phyloP scores from a whole-genome alignment of 352 stramenopile species.

The Phytopythium litorale region DNA sequence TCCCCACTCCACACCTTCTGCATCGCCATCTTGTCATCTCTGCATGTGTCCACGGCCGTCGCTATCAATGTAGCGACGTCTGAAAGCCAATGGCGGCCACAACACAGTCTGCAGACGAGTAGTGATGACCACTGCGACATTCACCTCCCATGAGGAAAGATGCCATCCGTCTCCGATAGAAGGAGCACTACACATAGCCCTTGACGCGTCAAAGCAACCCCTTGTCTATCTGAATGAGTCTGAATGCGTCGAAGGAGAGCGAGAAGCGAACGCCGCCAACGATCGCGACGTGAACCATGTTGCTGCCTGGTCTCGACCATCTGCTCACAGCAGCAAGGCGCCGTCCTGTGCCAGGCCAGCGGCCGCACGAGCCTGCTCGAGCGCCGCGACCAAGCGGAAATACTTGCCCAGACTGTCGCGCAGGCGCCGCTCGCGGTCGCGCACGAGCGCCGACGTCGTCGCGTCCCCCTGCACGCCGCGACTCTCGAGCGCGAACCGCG shows the following conservation, averaged over 20 bases:
- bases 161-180: too few relatives aligned
- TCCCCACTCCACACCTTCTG: slow-evolving; percentile 10
- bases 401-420: slow-evolving; percentile 43
- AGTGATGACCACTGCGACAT: too few relatives aligned
- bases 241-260: neutral
- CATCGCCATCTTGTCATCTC: neutral
- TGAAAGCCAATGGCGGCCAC: too few relatives aligned
- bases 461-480: slow-evolving; percentile 6
- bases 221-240: neutral
- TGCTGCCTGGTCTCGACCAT: neutral
- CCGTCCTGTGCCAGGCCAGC: slow-evolving; percentile 26
- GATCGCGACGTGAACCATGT: too few relatives aligned
- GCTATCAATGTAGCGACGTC: too few relatives aligned
- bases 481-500: slow-evolving; percentile 29
- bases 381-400: slow-evolving; percentile 39
- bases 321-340: slow-evolving; percentile 3
- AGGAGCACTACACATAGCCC: too few relatives aligned
- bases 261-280: neutral
- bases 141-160: too few relatives aligned
- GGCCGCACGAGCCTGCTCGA: slow-evolving; percentile 55
- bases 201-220: too few relatives aligned
- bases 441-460: slow-evolving; percentile 17
- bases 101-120: too few relatives aligned
- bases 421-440: slow-evolving; percentile 28
- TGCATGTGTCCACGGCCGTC: neutral